These are phyloP conservation scores for Cornus suecica DNA, from an alignment of 148 eudicot genomes.

Conservation along the genomic window DNA sequence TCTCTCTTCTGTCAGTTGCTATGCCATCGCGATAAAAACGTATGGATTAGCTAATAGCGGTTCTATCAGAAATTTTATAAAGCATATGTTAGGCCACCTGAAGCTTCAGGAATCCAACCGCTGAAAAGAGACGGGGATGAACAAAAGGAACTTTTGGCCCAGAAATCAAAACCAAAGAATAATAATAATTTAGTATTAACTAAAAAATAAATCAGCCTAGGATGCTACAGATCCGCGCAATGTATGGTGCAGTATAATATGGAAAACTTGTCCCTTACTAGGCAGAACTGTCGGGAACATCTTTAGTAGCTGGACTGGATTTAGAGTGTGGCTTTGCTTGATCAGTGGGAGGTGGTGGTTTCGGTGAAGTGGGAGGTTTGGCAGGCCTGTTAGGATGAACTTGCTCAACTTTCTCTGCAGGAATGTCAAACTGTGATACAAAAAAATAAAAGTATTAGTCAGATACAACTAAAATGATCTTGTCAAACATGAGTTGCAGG, in stretches of 20 bases:
- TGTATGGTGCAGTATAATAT: neutral
- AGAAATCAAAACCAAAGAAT: too few species aligned
- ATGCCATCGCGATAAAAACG: neutral
- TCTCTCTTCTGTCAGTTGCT: neutral
- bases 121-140: too few species aligned
- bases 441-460: neutral
- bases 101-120: neutral
- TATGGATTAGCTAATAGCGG: neutral
- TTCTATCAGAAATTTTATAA: neutral
- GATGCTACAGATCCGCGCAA: conserved; percentile 1
- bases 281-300: conserved; percentile 56
- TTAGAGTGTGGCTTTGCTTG: conserved; percentile 14
- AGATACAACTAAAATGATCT: neutral
- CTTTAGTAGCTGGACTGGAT: conserved; percentile 19
- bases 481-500: neutral
- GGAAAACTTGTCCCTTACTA: conserved; percentile 8
- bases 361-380: conserved; percentile 39
- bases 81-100: neutral
- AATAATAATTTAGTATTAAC: too few species aligned
- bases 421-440: conserved; percentile 73
- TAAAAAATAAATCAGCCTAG: conserved; percentile 8
- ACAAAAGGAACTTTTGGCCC: neutral
- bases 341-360: conserved; percentile 29
- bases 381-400: conserved; percentile 75
- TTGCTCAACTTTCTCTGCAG: conserved; percentile 57